Percentiles rank a stretch among this genome's conserved stretches.
Evolutionary conservation across 1,139 yeast genomes (phyloP).

Genomic region (Diutina neorugosa): DNA sequence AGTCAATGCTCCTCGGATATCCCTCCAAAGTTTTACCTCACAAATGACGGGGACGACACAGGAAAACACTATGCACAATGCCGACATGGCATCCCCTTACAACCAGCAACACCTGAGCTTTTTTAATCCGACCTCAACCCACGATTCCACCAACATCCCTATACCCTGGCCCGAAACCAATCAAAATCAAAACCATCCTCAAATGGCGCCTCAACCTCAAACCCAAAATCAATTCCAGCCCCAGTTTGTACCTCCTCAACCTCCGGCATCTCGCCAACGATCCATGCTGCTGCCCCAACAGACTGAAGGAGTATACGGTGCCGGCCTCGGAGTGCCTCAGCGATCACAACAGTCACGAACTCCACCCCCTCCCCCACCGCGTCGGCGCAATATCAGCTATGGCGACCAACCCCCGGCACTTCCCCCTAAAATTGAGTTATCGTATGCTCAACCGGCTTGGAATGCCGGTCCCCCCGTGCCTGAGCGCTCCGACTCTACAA

Average conservation of each 20-base stretch:
- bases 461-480: constrained; percentile 8
- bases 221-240: neutral
- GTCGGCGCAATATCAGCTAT: constrained; percentile 14
- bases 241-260: constrained; percentile 29
- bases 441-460: constrained; percentile 7
- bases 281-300: constrained; percentile 30
- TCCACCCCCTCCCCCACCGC: constrained; percentile 35
- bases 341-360: constrained; percentile 12
- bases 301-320: neutral
- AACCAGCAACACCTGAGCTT: constrained; percentile 3
- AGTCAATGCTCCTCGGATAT: constrained; percentile 15
- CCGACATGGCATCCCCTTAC: constrained; percentile 11
- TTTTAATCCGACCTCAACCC: neutral
- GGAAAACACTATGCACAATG: constrained; percentile 26
- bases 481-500: constrained; percentile 17
- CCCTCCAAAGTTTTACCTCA: constrained; percentile 30
- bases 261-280: constrained; percentile 23
- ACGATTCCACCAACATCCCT: neutral
- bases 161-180: neutral
- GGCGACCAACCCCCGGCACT: neutral
- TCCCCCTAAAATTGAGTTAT: constrained; percentile 10
- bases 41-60: constrained; percentile 35
- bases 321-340: constrained; percentile 8
- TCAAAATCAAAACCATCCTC: neutral
- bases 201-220: neutral